Conservation (phyloP, 1,284 basidiomycete genomes). For the Cutaneotrichosporon mucoides region DNA sequence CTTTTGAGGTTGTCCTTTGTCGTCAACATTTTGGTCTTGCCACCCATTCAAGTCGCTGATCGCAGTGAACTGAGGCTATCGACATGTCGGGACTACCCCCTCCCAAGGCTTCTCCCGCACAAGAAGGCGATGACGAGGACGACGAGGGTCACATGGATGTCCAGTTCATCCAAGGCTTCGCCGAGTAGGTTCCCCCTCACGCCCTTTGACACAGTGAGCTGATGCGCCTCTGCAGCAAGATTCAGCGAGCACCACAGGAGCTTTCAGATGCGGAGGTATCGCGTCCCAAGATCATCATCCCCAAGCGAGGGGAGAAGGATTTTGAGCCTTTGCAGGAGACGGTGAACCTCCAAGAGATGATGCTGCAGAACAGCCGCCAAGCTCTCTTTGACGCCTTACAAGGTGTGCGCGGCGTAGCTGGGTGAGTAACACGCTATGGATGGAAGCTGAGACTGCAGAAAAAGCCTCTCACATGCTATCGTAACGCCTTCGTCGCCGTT, state of each 20-base stretch:
- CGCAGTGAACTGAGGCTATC: no score
- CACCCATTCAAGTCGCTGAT: not conserved
- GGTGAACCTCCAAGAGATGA: constrained; percentile 63
- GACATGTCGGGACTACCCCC: not conserved
- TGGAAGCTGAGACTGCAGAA: constrained; percentile 26
- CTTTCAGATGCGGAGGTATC: constrained; percentile 12
- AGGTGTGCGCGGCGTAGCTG: constrained; percentile 67
- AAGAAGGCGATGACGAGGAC: constrained; percentile 27
- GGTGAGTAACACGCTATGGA: constrained; percentile 51
- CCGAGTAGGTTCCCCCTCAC: constrained; percentile 21
- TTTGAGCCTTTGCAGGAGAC: constrained; percentile 71
- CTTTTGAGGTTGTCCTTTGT: not conserved
- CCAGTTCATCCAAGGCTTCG: constrained; percentile 33
- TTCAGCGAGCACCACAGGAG: constrained; percentile 36
- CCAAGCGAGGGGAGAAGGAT: constrained; percentile 91
- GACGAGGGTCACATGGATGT: constrained; percentile 34
- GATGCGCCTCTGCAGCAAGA: constrained; percentile 26
- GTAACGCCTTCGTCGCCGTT: constrained; percentile 33
- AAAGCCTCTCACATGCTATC: constrained; percentile 48
- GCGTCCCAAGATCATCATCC: constrained; percentile 57
- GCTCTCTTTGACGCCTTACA: constrained; percentile 81
- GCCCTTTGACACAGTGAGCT: not conserved
- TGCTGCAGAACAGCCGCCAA: constrained; percentile 71
- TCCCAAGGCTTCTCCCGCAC: not conserved
- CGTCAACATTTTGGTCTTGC: not conserved